Evolutionary conservation across 768 basidiomycete species (phyloP).

Genomic region (Russula lepida): DNA sequence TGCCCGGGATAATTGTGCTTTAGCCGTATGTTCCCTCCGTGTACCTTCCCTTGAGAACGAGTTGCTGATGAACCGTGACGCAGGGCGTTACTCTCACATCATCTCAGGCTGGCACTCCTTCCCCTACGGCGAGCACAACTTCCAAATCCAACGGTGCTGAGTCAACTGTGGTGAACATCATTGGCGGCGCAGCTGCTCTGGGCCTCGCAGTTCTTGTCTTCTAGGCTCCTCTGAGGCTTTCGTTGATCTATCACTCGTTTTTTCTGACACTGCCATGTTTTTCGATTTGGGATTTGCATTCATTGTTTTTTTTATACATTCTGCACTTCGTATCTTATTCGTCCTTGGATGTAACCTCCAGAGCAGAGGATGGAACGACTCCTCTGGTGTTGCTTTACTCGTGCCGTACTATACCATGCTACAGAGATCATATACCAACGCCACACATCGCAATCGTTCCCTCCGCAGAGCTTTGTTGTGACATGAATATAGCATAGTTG

Average conservation of each 20-base stretch:
- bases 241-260: not conserved
- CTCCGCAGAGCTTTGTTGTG: not conserved
- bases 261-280: not conserved
- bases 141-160: not conserved
- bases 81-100: slow-evolving; percentile 20
- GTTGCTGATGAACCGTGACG: not conserved
- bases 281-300: not conserved
- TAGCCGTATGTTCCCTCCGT: slow-evolving; percentile 34
- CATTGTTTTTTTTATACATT: not conserved
- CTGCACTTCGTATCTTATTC: not conserved
- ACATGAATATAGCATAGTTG: not conserved
- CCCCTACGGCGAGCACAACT: not conserved
- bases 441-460: not conserved
- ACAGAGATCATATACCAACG: slow-evolving; percentile 5
- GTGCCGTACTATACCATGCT: not conserved
- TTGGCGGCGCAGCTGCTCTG: slow-evolving; percentile 16
- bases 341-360: not conserved
- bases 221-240: not conserved
- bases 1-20: slow-evolving; percentile 38
- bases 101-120: not conserved
- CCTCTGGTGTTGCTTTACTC: not conserved
- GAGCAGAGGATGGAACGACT: not conserved
- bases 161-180: slow-evolving; percentile 3
- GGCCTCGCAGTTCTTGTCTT: slow-evolving; percentile 12
- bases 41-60: not conserved